Percentiles rank a stretch among this genome's conserved stretches.
Evolutionary conservation across 805 yeast genomes (phyloP).

Genomic region (Metschnikowia kunwiensis): DNA sequence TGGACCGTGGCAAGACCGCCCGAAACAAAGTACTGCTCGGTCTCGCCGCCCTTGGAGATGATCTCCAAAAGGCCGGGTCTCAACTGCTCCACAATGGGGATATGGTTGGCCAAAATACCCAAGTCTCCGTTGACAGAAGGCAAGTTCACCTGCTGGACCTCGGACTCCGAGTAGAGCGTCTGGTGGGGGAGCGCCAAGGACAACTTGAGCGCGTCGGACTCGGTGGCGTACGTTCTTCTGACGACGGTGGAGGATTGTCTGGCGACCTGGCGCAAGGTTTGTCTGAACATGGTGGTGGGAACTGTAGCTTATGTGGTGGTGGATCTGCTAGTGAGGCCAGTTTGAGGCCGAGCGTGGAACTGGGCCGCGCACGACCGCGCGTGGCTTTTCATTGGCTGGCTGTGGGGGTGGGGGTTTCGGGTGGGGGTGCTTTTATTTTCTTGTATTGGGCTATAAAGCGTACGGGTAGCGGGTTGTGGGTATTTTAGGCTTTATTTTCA

Average conservation of each 20-base stretch:
- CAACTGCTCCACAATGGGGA: conserved; percentile 94
- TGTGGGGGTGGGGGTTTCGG: background rate
- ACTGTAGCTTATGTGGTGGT: conserved; percentile 1
- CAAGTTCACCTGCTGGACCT: conserved; percentile 75
- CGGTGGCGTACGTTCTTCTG: conserved; percentile 90
- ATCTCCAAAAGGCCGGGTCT: conserved; percentile 94
- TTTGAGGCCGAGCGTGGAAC: conserved; percentile 7
- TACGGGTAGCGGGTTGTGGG: no score
- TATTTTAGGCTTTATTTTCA: no score
- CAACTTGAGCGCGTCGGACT: conserved; percentile 62
- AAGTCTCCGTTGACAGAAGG: conserved; percentile 95
- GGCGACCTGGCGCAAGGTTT: conserved; percentile 57
- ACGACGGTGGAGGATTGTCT: conserved; percentile 55
- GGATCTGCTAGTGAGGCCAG: background rate
- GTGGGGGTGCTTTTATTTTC: background rate
- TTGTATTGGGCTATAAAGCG: background rate
- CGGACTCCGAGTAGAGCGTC: conserved; percentile 58
- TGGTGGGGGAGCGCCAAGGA: conserved; percentile 90
- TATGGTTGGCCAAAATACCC: conserved; percentile 97
- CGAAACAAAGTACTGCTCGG: conserved; percentile 80
- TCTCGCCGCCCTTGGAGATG: conserved; percentile 69
- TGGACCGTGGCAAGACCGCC: conserved; percentile 97
- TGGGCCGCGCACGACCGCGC: conserved; percentile 19
- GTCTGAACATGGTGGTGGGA: conserved; percentile 53
- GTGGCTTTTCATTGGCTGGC: conserved; percentile 32